Evolutionary conservation across 192 early-diverging fungal species (phyloP), one percentile per base, ranked within the genome.

Genomic region (Backusella tuberculispora): DNA sequence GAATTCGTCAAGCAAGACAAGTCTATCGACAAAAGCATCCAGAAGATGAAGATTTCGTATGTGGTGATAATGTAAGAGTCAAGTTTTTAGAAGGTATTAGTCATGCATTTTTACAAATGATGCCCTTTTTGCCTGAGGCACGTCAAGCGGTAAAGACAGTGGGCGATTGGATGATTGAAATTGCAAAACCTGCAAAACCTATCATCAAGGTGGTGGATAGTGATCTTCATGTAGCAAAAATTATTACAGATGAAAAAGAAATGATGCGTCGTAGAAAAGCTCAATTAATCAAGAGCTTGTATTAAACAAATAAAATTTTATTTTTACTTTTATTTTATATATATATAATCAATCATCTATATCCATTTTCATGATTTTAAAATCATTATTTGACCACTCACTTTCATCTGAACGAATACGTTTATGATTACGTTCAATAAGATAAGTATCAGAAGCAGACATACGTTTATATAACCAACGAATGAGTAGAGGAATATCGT

Each of bases 1-100:
- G 95, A 13, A 82, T 99, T 19, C 90, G 96, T 43, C 87, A 90
- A 29, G 95, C 96, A 63, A 98, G 97, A 79, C 80, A 85, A 26
- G 84, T 92, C 73, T 84, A 82, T 81, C 78, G 83, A 14, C 79
- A 83, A 24, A 76, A 88, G 67, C 53, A 60, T 2, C 47, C 50
- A 38, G n/a, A 72, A 19, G 24, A 78, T 26, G 53, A 66, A 12
- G 66, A 60, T 4, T 63, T 78, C 24, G 45, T 73, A 34, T 46
- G 44, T 34, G 48, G 47, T 1, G 63, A 78, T 40, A 87, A 84
- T 82, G 88, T 92, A 1, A 78, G 83, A 21, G 89, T 93, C 17
- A 89, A 91, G 21, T 90, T 96, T 66, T 79, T 95, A 9, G 89
- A 92, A 63, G 95, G 94, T 8, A 81, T 93, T 8, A 85, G 85